Evolutionary conservation across 2,329 filamentous ascomycete species (phyloP).

Genomic region (Penicillium crustosum): DNA sequence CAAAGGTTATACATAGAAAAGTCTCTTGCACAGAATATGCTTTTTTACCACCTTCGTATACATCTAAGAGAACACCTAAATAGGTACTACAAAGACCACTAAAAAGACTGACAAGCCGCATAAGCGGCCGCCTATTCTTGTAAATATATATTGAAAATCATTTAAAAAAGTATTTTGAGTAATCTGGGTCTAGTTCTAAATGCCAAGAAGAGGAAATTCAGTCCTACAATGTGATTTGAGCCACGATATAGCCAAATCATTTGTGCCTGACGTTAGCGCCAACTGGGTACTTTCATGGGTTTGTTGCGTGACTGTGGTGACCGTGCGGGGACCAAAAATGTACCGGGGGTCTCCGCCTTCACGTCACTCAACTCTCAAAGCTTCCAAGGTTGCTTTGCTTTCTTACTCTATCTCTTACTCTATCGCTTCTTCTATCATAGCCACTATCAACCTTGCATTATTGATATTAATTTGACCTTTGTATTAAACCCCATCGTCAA

Average conservation of each 20-base stretch:
- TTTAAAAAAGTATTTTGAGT: not conserved
- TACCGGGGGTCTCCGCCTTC: conserved; percentile 19
- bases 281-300: not conserved
- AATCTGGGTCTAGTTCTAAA: not conserved
- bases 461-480: not conserved
- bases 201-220: not conserved
- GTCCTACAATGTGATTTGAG: not conserved
- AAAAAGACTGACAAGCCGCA: no score
- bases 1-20: no score
- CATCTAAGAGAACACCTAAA: no score
- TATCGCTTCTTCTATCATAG: not conserved
- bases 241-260: conserved; percentile 2
- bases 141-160: not conserved
- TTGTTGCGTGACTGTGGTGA: not conserved
- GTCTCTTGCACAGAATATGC: no score
- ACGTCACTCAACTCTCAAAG: conserved; percentile 10
- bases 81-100: no score
- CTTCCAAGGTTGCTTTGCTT: conserved; percentile 6
- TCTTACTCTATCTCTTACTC: not conserved
- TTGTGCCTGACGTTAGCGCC: conserved; percentile 21
- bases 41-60: no score
- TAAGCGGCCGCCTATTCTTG: no score
- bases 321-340: conserved; percentile 12
- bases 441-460: not conserved
- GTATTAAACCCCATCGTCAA: not conserved